Evolutionary conservation across 108 stramenopile species (phyloP).

Genomic region (Bacterosira constricta): DNA sequence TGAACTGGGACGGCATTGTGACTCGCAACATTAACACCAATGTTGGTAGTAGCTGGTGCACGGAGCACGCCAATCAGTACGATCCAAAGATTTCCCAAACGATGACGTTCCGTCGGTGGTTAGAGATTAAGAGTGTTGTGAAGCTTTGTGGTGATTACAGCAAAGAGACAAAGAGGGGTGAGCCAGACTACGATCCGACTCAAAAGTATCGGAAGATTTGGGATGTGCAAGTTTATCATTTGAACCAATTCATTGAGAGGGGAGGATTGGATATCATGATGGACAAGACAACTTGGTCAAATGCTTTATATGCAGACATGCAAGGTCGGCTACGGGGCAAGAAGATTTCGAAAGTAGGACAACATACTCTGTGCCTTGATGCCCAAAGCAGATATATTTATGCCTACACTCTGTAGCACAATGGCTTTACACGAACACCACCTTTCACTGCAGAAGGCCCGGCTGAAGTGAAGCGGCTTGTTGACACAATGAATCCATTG

Average conservation of each 20-base stretch:
- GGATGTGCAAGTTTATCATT: not conserved
- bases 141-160: not conserved
- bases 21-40: not conserved
- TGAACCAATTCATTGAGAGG: not conserved
- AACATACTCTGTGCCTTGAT: too few species aligned
- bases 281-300: slow-evolving; percentile 21
- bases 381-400: too few species aligned
- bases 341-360: not conserved
- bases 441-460: too few species aligned
- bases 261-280: not conserved
- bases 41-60: too few species aligned
- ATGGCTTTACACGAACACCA: too few species aligned
- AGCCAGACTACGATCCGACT: not conserved
- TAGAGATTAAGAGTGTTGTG: not conserved
- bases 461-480: too few species aligned
- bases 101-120: not conserved
- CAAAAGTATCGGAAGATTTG: not conserved
- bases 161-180: not conserved
- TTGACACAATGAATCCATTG: too few species aligned
- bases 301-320: not conserved
- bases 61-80: too few species aligned
- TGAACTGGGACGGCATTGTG: not conserved
- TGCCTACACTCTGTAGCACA: too few species aligned
- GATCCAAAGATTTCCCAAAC: too few species aligned
- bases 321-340: not conserved